Conservation (phyloP, 169 alveolate genomes). For the Cryptosporidium sp. region DNA sequence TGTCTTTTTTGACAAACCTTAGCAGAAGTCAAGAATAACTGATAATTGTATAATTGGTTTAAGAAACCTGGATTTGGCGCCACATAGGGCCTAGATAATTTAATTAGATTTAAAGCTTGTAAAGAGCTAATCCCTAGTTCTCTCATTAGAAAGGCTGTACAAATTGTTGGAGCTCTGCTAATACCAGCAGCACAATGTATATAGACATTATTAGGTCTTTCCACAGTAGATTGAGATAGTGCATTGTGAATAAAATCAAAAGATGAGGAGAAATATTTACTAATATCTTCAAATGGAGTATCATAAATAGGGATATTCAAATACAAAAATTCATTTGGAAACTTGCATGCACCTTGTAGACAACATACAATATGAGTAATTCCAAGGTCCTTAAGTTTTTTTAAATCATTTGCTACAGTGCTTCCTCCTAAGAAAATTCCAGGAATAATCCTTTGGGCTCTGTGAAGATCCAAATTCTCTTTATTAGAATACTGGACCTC, state of each 20-base stretch:
- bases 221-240: conserved; percentile 24
- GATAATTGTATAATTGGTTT: conserved; percentile 29
- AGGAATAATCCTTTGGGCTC: conserved; percentile 70
- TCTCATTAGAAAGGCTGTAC: conserved; percentile 66
- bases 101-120: conserved; percentile 54
- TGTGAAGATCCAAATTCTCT: conserved; percentile 53
- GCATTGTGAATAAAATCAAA: conserved; percentile 59
- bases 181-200: conserved; percentile 76
- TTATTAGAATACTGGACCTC: conserved; percentile 46
- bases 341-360: conserved; percentile 40
- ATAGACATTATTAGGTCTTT: conserved; percentile 37
- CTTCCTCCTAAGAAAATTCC: conserved; percentile 67
- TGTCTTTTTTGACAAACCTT: neutral
- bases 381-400: conserved; percentile 49
- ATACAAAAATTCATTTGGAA: conserved; percentile 42
- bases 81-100: conserved; percentile 51
- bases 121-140: conserved; percentile 44
- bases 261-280: conserved; percentile 34
- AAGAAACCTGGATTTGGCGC: conserved; percentile 70
- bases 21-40: neutral
- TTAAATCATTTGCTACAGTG: conserved; percentile 33
- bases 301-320: conserved; percentile 58
- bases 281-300: conserved; percentile 64
- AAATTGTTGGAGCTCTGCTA: conserved; percentile 74
- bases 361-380: conserved; percentile 70